These are phyloP conservation scores for Phoma sp. DNA, from an alignment of 2,329 filamentous ascomycete species.

Conservation along the genomic window DNA sequence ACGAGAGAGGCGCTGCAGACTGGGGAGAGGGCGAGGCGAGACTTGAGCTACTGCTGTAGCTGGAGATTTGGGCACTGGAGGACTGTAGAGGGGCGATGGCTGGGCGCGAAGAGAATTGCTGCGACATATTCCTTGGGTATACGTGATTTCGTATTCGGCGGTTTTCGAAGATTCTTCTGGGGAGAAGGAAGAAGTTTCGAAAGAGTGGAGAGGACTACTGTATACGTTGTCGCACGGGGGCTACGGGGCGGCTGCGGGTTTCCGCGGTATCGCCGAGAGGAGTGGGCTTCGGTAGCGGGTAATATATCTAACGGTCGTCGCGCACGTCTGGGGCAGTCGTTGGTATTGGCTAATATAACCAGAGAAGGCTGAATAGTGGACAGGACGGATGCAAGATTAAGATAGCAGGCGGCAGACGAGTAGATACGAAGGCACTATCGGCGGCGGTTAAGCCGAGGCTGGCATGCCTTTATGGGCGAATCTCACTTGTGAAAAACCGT, in stretches of 20 bases:
- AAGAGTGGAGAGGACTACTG: constrained; percentile 14
- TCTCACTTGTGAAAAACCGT: constrained; percentile 19
- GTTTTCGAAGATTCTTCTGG: constrained; percentile 10
- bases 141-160: constrained; percentile 1
- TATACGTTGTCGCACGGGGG: constrained; percentile 6
- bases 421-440: constrained; percentile 10
- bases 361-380: constrained; percentile 15
- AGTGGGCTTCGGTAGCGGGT: constrained; percentile 2
- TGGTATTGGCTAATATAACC: constrained; percentile 7
- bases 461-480: neutral
- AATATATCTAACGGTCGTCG: constrained; percentile 1
- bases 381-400: constrained; percentile 6
- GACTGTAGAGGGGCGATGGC: constrained; percentile 48
- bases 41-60: constrained; percentile 53
- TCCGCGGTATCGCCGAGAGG: constrained; percentile 15
- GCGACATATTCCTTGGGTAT: constrained; percentile 31
- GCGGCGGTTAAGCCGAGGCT: constrained; percentile 29
- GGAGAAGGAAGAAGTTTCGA: constrained; percentile 15
- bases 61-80: constrained; percentile 37
- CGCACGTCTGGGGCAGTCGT: neutral
- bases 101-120: constrained; percentile 35
- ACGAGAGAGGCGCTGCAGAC: constrained; percentile 43
- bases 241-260: constrained; percentile 14
- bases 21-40: constrained; percentile 45
- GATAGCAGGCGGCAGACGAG: constrained; percentile 5